phyloP scores from a whole-genome alignment of 148 eudicot species.

The Rhododendron griersonianum region DNA sequence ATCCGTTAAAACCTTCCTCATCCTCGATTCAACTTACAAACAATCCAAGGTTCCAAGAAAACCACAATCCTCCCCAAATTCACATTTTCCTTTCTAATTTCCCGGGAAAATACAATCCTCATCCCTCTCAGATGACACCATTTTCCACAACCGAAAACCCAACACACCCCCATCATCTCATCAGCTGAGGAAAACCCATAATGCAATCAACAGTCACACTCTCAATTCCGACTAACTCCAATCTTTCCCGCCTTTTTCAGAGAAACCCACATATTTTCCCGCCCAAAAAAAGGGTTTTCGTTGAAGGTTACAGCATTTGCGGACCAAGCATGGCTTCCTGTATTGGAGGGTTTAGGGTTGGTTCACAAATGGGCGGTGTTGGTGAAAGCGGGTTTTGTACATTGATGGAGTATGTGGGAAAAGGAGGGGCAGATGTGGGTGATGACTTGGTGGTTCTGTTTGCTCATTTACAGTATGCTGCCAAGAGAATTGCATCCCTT shows the following conservation, averaged over 20 bases:
- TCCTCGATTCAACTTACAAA: neutral
- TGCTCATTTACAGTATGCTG: conserved; percentile 77
- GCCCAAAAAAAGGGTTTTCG: conserved; percentile 15
- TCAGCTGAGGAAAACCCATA: neutral
- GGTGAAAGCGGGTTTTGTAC: conserved; percentile 37
- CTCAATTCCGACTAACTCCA: conserved; percentile 22
- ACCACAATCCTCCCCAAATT: neutral
- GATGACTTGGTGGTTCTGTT: conserved; percentile 75
- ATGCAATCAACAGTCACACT: conserved; percentile 37
- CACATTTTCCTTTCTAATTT: neutral
- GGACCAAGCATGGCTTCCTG: conserved; percentile 39
- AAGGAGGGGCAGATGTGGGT: conserved; percentile 58
- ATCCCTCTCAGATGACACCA: neutral
- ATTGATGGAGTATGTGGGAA: conserved; percentile 66
- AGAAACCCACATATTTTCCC: conserved; percentile 19
- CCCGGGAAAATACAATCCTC: neutral
- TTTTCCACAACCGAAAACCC: neutral
- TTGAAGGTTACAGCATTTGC: neutral
- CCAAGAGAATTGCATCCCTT: conserved; percentile 78
- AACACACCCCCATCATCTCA: neutral
- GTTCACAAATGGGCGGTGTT: conserved; percentile 27
- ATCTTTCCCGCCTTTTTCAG: conserved; percentile 1
- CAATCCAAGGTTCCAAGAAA: neutral
- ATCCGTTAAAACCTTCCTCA: neutral
- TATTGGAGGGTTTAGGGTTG: conserved; percentile 33